phyloP scores from a whole-genome alignment of 495 filamentous ascomycete genomes.

The Elasticomyces elasticus region DNA sequence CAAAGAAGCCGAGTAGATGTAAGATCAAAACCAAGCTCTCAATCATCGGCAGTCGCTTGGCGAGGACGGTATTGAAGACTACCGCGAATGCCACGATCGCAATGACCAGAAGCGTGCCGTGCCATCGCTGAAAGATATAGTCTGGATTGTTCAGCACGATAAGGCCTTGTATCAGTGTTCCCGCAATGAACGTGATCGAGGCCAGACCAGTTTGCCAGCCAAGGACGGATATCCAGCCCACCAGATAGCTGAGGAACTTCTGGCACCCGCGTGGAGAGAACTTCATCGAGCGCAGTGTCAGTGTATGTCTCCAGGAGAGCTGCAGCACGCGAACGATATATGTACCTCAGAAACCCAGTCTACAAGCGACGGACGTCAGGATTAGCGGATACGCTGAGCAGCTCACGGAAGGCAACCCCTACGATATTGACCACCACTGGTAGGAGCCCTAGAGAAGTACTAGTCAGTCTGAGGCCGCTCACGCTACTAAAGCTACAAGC shows the following conservation, averaged over 20 bases:
- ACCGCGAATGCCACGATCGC: slow-evolving; percentile 34
- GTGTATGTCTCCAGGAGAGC: background rate
- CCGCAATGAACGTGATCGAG: slow-evolving; percentile 31
- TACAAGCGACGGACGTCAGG: no score
- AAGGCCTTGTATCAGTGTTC: slow-evolving; percentile 36
- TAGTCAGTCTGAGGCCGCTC: background rate
- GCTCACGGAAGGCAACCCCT: no score
- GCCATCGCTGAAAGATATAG: slow-evolving; percentile 35
- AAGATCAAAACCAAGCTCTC: slow-evolving; percentile 11
- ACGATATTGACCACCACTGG: slow-evolving; percentile 15
- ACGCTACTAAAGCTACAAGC: background rate
- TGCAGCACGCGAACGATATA: no score
- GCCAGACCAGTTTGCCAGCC: slow-evolving; percentile 34
- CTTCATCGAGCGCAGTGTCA: slow-evolving; percentile 2
- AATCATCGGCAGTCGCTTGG: slow-evolving; percentile 33
- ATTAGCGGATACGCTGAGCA: no score
- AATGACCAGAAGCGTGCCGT: slow-evolving; percentile 38
- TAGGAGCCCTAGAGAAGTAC: slow-evolving; percentile 3
- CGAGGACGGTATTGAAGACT: slow-evolving; percentile 35
- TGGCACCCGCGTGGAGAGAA: slow-evolving; percentile 3
- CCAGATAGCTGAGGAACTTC: slow-evolving; percentile 7
- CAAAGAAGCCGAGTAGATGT: slow-evolving; percentile 18
- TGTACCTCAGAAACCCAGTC: slow-evolving; percentile 12
- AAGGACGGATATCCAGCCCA: slow-evolving; percentile 36
- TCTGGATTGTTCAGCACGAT: slow-evolving; percentile 30